Conservation (phyloP, 2,329 filamentous ascomycete genomes). For the Arthrobotrys megalospora region DNA sequence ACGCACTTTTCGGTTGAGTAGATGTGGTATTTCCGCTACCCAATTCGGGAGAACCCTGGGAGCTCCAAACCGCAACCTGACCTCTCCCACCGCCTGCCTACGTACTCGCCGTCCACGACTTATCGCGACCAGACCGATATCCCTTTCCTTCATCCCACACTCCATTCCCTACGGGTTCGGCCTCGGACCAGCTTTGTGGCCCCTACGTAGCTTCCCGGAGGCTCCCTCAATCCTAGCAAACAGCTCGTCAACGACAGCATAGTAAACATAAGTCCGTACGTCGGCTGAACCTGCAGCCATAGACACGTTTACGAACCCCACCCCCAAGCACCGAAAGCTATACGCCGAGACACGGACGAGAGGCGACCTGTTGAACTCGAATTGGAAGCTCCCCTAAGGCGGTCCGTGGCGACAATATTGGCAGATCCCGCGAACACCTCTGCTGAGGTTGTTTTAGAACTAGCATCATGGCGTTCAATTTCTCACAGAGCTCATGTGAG, state of each 20-base stretch:
- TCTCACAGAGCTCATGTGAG: constrained; percentile 58
- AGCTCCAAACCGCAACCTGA: constrained; percentile 41
- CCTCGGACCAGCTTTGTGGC: constrained; percentile 2
- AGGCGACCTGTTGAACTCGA: not conserved
- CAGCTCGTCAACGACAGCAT: constrained; percentile 3
- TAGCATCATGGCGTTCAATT: constrained; percentile 56
- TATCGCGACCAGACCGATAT: constrained; percentile 28
- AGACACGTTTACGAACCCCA: constrained; percentile 28
- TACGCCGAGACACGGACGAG: constrained; percentile 3
- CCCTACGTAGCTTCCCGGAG: constrained; percentile 16
- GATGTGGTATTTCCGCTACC: constrained; percentile 26
- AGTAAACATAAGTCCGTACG: constrained; percentile 7
- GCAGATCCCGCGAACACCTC: not conserved
- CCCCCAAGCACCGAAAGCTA: not conserved
- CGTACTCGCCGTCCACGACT: constrained; percentile 11
- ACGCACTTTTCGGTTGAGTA: constrained; percentile 9
- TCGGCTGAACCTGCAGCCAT: constrained; percentile 22
- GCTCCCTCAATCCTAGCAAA: constrained; percentile 1
- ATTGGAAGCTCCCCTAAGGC: constrained; percentile 13
- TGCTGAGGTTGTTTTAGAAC: constrained; percentile 13
- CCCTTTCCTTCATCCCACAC: constrained; percentile 2
- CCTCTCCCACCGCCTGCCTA: constrained; percentile 19
- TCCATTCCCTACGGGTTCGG: constrained; percentile 12
- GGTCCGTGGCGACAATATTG: not conserved
- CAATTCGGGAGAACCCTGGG: constrained; percentile 49